A percentile compares a stretch with the other conserved stretches of the same genome.
These are phyloP conservation scores for Botrytis tulipae DNA, from an alignment of 2,329 filamentous ascomycete genomes.

Conservation along the genomic window DNA sequence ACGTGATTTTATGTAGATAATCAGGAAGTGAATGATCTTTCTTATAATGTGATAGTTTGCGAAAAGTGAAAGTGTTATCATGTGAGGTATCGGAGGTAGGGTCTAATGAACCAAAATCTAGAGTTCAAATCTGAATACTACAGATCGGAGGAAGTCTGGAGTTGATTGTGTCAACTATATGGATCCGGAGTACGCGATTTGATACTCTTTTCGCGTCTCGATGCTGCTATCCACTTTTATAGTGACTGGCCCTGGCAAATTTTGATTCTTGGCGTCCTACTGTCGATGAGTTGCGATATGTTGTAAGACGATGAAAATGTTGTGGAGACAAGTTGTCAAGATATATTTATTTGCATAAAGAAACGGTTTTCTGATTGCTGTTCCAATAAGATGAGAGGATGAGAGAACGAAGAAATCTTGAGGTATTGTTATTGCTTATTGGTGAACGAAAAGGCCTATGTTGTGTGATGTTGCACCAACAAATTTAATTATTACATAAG, in stretches of 20 bases:
- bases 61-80: not conserved
- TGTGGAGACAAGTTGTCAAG: not conserved
- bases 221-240: not conserved
- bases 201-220: slow-evolving; percentile 7
- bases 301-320: not conserved
- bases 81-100: not conserved
- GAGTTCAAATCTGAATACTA: not conserved
- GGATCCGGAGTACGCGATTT: not conserved
- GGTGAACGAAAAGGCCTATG: not conserved
- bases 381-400: not conserved
- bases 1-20: not conserved
- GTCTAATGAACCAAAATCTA: not conserved
- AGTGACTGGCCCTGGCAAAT: not conserved
- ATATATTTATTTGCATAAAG: not conserved
- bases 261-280: not conserved
- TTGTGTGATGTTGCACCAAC: not conserved
- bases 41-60: not conserved
- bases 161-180: not conserved
- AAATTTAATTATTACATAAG: slow-evolving; percentile 4
- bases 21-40: not conserved
- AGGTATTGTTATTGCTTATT: not conserved
- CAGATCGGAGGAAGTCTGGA: not conserved
- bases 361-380: not conserved
- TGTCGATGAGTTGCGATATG: not conserved
- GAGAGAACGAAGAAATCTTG: not conserved